Conservation (phyloP, 2,329 filamentous ascomycete species). For the Dothideomycetes sp. region DNA sequence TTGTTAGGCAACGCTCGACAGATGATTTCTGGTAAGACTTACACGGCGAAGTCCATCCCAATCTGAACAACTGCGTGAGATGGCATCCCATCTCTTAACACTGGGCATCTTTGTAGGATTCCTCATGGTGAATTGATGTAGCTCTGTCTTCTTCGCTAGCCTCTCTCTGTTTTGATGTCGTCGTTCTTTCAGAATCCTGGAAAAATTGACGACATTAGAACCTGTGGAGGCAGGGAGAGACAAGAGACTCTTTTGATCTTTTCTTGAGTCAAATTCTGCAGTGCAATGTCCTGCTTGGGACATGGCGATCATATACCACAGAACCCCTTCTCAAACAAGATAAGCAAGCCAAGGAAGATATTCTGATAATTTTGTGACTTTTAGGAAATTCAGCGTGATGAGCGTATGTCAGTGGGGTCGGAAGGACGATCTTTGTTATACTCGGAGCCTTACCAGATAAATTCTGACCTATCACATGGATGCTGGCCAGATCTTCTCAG, state of each 20-base stretch:
- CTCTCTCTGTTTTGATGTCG: not conserved
- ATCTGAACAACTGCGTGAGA: constrained; percentile 9
- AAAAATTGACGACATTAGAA: constrained; percentile 11
- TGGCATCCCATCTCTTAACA: constrained; percentile 14
- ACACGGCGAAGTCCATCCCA: constrained; percentile 19
- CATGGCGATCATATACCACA: constrained; percentile 7
- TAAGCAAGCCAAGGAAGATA: too few relatives aligned
- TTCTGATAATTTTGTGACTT: too few relatives aligned
- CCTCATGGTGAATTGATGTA: not conserved
- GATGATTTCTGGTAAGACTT: not conserved
- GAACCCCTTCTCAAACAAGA: too few relatives aligned
- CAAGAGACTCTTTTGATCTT: constrained; percentile 7
- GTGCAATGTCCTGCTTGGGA: not conserved
- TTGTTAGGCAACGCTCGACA: not conserved
- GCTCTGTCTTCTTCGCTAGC: not conserved
- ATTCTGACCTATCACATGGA: not conserved
- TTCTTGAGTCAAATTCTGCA: constrained; percentile 1
- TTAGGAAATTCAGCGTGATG: too few relatives aligned
- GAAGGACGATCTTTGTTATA: too few relatives aligned
- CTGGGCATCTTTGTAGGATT: constrained; percentile 1
- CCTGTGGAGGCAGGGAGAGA: not conserved
- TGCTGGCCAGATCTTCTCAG: constrained; percentile 1
- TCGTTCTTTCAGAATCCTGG: constrained; percentile 3
- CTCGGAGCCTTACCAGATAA: too few relatives aligned
- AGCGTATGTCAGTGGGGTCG: too few relatives aligned